Percentiles rank a stretch among this genome's conserved stretches.
phyloP scores from a whole-genome alignment of 345 rosid species.

The Rhodamnia argentea region DNA sequence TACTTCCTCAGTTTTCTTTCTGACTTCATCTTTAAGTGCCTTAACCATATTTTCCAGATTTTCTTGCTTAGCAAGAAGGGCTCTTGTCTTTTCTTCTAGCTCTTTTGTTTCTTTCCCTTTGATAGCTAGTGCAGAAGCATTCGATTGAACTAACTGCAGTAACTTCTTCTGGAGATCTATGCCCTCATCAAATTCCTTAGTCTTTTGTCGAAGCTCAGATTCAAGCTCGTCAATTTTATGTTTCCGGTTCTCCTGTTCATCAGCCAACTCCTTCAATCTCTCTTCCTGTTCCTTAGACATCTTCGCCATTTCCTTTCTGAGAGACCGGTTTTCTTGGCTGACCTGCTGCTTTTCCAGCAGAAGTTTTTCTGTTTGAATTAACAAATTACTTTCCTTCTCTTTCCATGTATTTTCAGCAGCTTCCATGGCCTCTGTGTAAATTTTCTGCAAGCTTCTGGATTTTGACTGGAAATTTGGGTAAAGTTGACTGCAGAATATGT shows the following conservation, averaged over 20 bases:
- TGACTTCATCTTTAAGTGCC: constrained; percentile 27
- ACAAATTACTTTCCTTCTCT: constrained; percentile 37
- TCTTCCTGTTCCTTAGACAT: constrained; percentile 14
- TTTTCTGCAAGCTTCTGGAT: constrained; percentile 36
- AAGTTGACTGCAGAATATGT: constrained; percentile 78
- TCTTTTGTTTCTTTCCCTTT: constrained; percentile 19
- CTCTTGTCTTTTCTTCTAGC: constrained; percentile 19
- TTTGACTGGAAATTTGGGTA: constrained; percentile 57
- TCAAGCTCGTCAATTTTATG: constrained; percentile 21
- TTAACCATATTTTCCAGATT: constrained; percentile 23
- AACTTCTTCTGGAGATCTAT: constrained; percentile 29
- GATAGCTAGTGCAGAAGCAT: constrained; percentile 9
- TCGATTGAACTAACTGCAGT: constrained; percentile 28
- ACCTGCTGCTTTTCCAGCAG: constrained; percentile 29
- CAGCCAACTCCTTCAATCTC: constrained; percentile 5
- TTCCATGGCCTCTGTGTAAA: constrained; percentile 39
- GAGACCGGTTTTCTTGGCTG: constrained; percentile 25
- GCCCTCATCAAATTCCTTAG: constrained; percentile 33
- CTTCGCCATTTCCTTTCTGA: constrained; percentile 33
- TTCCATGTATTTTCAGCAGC: constrained; percentile 47
- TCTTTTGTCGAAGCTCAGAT: constrained; percentile 23
- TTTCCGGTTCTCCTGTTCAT: constrained; percentile 12
- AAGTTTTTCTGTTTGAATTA: constrained; percentile 39
- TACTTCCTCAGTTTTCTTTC: constrained; percentile 15
- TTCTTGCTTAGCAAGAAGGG: constrained; percentile 31